These are phyloP conservation scores for Syzygium jambos DNA, from an alignment of 345 rosid species.

Conservation along the genomic window DNA sequence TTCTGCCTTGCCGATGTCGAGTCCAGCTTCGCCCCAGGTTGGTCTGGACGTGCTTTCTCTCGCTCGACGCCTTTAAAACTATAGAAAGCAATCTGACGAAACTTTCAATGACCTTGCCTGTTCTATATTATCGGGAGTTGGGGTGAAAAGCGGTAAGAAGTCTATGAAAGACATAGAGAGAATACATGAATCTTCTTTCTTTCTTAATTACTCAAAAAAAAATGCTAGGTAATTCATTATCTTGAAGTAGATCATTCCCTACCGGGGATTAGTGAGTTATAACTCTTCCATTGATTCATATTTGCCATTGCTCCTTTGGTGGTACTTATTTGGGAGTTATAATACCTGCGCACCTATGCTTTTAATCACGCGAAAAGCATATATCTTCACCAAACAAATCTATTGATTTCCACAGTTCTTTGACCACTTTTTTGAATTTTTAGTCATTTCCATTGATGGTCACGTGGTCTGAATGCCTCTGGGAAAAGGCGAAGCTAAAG, in stretches of 20 bases:
- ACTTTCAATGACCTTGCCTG: rapidly evolving
- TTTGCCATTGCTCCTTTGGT: not conserved
- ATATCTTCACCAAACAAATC: not conserved
- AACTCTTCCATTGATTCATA: rapidly evolving
- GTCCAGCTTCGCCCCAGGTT: not conserved
- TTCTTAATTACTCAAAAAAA: not conserved
- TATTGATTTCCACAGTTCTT: not conserved
- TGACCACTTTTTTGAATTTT: not conserved
- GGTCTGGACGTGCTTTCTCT: rapidly evolving
- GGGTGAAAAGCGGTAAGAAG: not conserved
- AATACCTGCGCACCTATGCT: not conserved
- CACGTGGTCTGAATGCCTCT: not conserved
- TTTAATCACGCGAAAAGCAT: not conserved
- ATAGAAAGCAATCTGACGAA: rapidly evolving
- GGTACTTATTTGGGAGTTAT: not conserved
- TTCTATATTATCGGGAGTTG: not conserved
- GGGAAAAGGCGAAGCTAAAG: not conserved
- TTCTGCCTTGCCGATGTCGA: not conserved
- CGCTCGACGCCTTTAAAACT: rapidly evolving
- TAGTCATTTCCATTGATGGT: not conserved
- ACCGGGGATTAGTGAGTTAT: not conserved
- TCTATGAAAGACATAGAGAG: rapidly evolving
- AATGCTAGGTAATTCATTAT: not conserved
- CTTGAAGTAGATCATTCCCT: not conserved
- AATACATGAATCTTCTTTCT: not conserved